Conservation (phyloP, 345 rosid species). For the Euphorbia pulcherrima region DNA sequence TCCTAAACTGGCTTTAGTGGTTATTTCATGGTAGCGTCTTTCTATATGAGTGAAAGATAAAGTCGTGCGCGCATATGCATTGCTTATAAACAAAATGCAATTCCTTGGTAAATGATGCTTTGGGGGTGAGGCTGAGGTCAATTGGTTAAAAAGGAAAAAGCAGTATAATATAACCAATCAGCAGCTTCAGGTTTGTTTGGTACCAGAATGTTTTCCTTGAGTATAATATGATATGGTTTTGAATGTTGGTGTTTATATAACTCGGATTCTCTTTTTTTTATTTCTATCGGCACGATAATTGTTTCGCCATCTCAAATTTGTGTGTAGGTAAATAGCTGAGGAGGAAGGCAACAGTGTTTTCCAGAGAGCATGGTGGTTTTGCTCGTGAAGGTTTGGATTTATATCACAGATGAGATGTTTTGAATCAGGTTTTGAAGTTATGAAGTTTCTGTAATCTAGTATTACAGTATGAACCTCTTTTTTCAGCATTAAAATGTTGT, state of each 20-base stretch:
- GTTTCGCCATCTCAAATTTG: neutral
- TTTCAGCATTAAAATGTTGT: no score
- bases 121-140: neutral
- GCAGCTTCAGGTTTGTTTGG: constrained; percentile 11
- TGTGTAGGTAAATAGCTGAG: constrained; percentile 6
- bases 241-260: neutral
- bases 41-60: neutral
- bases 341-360: neutral
- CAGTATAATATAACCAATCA: neutral
- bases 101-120: neutral
- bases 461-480: no score
- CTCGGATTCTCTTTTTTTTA: no score
- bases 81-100: neutral
- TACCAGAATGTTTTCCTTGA: neutral
- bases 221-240: neutral
- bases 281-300: neutral
- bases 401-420: no score
- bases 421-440: no score
- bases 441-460: no score
- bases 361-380: neutral
- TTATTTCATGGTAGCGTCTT: neutral
- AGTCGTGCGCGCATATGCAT: neutral
- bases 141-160: neutral
- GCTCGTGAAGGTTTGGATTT: neutral
- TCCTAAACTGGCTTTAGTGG: no score